Conservation (phyloP, 2,329 filamentous ascomycete species). For the Penicillium sp. region DNA sequence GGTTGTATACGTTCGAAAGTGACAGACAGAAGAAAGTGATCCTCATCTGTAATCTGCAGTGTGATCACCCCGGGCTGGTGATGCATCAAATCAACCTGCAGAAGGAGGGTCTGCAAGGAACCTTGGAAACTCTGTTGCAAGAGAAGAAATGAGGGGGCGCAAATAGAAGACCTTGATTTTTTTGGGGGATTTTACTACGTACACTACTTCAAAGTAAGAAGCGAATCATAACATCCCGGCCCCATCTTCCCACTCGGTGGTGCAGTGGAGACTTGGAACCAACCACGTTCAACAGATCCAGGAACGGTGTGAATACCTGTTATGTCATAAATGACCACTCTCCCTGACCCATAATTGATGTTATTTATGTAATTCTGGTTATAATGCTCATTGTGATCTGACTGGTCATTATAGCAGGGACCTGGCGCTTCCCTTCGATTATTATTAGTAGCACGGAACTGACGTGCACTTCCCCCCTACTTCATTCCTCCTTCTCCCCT, state of each 20-base stretch:
- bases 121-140: neutral
- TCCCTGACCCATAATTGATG: neutral
- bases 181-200: neutral
- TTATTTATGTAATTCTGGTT: neutral
- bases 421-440: conserved; percentile 8
- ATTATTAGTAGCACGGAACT: conserved; percentile 23
- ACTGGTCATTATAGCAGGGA: neutral
- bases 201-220: neutral
- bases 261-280: neutral
- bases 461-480: conserved; percentile 17
- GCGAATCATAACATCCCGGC: neutral
- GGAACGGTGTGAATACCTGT: conserved; percentile 1
- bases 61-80: neutral
- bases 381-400: neutral
- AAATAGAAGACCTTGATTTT: neutral
- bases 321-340: neutral
- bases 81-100: neutral
- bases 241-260: neutral
- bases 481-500: conserved; percentile 12
- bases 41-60: neutral
- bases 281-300: neutral
- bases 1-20: neutral
- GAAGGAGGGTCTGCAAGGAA: neutral
- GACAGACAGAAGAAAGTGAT: neutral
- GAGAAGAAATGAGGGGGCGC: neutral